Evolutionary conservation across 371 early-diverging fungal species (phyloP).

Genomic region (Mucor plumbeus): DNA sequence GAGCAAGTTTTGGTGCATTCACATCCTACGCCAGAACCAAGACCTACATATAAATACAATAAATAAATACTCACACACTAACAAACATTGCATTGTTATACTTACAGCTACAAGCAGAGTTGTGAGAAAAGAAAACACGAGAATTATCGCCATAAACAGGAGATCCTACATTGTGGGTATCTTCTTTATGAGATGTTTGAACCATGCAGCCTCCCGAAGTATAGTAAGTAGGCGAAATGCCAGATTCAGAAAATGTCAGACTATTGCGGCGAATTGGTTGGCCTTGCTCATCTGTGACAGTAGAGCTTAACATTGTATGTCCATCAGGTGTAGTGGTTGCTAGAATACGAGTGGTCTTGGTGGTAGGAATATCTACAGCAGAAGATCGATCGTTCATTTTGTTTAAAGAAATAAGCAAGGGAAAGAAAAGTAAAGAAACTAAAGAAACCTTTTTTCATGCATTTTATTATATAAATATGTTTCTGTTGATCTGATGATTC

Average conservation of each 20-base stretch:
- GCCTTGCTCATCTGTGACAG: constrained; percentile 4
- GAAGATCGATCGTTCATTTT: constrained; percentile 21
- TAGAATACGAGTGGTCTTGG: constrained; percentile 15
- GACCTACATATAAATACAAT: constrained; percentile 19
- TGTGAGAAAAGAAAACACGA: constrained; percentile 27
- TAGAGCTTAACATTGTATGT: constrained; percentile 17
- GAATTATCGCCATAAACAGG: constrained; percentile 26
- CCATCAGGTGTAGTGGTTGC: constrained; percentile 18
- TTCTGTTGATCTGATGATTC: constrained; percentile 1
- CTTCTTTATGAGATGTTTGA: constrained; percentile 1
- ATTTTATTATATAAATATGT: neutral
- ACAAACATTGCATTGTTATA: constrained; percentile 1
- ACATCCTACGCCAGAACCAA: constrained; percentile 32
- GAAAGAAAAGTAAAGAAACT: neutral
- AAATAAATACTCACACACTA: constrained; percentile 3
- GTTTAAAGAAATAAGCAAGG: neutral
- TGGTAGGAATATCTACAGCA: constrained; percentile 14
- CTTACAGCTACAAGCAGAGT: constrained; percentile 27
- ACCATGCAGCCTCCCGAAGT: constrained; percentile 13
- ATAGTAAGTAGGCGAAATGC: constrained; percentile 29
- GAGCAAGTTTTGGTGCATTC: constrained; percentile 26
- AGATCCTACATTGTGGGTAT: constrained; percentile 9
- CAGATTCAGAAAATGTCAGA: constrained; percentile 4
- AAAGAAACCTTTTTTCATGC: neutral
- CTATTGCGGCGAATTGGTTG: constrained; percentile 2